A percentile compares a stretch with the other conserved stretches of the same genome.
Evolutionary conservation across 2,329 filamentous ascomycete species (phyloP).

Genomic region (Hypocrella siamensis): DNA sequence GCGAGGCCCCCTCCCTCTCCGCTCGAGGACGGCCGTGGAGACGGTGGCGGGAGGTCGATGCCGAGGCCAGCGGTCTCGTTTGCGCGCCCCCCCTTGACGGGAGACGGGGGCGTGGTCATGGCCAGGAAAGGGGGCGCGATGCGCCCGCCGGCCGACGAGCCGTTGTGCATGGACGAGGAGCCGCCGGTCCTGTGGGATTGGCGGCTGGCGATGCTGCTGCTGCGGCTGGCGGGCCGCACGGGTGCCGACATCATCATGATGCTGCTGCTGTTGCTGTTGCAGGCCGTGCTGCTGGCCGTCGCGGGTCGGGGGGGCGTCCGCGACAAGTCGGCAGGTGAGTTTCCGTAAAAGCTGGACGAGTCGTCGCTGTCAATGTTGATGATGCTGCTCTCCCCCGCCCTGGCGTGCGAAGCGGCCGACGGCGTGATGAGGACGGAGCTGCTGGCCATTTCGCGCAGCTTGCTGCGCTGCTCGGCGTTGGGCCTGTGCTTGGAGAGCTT

Average conservation of each 20-base stretch:
- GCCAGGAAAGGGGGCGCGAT: conserved; percentile 24
- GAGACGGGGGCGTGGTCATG: conserved; percentile 30
- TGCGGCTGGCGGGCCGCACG: conserved; percentile 29
- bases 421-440: conserved; percentile 48
- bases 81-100: conserved; percentile 14
- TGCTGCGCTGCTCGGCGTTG: conserved; percentile 60
- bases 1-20: conserved; percentile 14
- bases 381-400: conserved; percentile 21
- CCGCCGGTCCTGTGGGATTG: conserved; percentile 23
- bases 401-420: conserved; percentile 16
- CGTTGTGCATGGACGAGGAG: no score
- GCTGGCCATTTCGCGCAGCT: conserved; percentile 71
- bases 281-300: conserved; percentile 30
- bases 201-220: conserved; percentile 34
- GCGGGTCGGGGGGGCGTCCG: conserved; percentile 39
- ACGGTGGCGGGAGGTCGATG: conserved; percentile 15
- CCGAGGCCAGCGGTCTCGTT: conserved; percentile 10
- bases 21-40: no score
- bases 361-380: conserved; percentile 39
- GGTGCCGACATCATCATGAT: no score
- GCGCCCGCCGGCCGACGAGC: conserved; percentile 10
- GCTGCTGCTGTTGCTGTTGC: no score
- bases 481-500: conserved; percentile 87
- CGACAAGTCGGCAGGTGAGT: conserved; percentile 40
- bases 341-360: conserved; percentile 36